Percentiles rank a stretch among this genome's conserved stretches.
Evolutionary conservation across 2,329 filamentous ascomycete genomes (phyloP).

Genomic region (Cordyceps cicadae): DNA sequence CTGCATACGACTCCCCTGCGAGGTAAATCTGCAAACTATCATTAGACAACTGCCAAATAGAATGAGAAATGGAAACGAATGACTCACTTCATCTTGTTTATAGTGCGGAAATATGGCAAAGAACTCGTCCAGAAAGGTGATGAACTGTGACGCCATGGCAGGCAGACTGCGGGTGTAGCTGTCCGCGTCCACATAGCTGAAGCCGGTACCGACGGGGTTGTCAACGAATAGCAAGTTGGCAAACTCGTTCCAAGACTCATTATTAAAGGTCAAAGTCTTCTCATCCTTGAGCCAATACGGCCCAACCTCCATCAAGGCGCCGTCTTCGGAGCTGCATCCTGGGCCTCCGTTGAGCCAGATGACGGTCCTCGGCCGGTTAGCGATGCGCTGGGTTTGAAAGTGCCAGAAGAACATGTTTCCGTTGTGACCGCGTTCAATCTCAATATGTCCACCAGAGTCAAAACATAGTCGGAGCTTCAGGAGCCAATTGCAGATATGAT

Average conservation of each 20-base stretch:
- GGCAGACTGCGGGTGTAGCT: constrained; percentile 77
- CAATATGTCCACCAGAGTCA: constrained; percentile 31
- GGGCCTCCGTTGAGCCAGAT: constrained; percentile 69
- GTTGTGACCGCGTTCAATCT: neutral
- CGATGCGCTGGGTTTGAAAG: neutral
- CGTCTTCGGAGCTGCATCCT: constrained; percentile 95
- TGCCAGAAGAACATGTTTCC: neutral
- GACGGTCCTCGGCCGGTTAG: neutral
- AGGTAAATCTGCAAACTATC: neutral
- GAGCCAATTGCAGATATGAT: neutral
- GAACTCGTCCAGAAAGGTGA: constrained; percentile 84
- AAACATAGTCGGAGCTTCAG: neutral
- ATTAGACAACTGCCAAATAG: neutral
- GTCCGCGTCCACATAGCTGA: constrained; percentile 88
- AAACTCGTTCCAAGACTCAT: constrained; percentile 98
- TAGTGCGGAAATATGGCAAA: constrained; percentile 88
- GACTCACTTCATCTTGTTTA: constrained; percentile 7
- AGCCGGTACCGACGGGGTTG: constrained; percentile 92
- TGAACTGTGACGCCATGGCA: constrained; percentile 82
- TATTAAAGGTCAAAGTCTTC: constrained; percentile 65
- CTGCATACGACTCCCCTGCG: neutral
- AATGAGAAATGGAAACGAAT: neutral
- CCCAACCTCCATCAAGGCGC: constrained; percentile 89
- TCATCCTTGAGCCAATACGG: constrained; percentile 79
- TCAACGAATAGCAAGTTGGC: constrained; percentile 95